Conservation (phyloP, 2,329 filamentous ascomycete species). For the Drechslera avenae region DNA sequence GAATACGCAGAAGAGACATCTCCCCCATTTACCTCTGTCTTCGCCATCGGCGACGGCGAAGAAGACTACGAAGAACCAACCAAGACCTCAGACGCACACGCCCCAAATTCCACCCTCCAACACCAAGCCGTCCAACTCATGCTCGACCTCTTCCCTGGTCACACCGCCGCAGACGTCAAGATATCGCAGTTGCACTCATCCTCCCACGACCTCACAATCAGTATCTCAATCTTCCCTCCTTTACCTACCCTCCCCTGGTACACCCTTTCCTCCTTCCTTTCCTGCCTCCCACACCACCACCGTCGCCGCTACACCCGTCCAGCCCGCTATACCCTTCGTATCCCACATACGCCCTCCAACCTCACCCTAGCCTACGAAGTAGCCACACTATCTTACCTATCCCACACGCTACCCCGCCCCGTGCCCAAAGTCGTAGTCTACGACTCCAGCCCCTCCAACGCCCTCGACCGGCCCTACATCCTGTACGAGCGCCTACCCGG, state of each 20-base stretch:
- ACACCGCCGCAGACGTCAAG: not conserved
- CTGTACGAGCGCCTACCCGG: constrained; percentile 21
- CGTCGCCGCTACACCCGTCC: not conserved
- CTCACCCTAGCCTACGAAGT: not conserved
- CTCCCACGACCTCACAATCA: not conserved
- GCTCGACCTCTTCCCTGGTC: constrained; percentile 1
- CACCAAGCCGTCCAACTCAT: not conserved
- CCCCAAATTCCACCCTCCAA: not conserved
- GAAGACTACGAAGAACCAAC: not conserved
- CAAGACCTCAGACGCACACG: not conserved
- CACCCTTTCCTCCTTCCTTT: not conserved
- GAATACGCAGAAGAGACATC: too few species aligned
- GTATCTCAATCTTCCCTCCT: not conserved
- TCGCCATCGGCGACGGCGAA: not conserved
- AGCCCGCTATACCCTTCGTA: not conserved
- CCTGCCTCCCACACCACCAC: not conserved
- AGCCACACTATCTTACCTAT: not conserved
- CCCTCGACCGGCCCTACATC: constrained; percentile 13
- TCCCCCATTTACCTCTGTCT: too few species aligned
- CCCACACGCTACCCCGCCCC: not conserved
- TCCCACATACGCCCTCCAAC: not conserved
- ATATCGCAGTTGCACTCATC: not conserved
- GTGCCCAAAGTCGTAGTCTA: constrained; percentile 13
- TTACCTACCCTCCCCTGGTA: not conserved
- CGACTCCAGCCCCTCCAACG: constrained; percentile 7